Conservation (phyloP, 495 filamentous ascomycete species). For the Letharia columbiana region DNA sequence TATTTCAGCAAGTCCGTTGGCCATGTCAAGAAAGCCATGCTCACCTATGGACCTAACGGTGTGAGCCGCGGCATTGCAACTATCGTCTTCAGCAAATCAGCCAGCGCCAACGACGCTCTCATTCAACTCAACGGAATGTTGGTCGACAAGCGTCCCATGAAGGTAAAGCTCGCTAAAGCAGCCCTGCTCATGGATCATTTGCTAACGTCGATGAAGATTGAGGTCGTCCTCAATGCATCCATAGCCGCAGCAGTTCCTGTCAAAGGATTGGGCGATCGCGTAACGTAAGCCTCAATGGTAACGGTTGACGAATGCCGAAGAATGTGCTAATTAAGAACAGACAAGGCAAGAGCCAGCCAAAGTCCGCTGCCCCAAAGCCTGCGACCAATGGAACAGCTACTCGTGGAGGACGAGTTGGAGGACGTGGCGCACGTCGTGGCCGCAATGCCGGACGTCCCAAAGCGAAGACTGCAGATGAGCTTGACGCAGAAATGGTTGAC, state of each 20-base stretch:
- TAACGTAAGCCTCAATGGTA: constrained; percentile 50
- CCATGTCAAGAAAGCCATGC: constrained; percentile 74
- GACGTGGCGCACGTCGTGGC: constrained; percentile 37
- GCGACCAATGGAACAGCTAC: constrained; percentile 30
- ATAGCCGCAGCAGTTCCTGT: constrained; percentile 55
- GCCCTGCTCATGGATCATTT: not conserved
- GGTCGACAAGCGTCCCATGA: constrained; percentile 84
- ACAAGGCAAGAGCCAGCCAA: constrained; percentile 67
- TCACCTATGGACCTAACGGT: constrained; percentile 89
- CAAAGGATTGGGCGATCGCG: constrained; percentile 78
- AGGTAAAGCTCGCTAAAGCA: constrained; percentile 44
- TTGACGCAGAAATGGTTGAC: constrained; percentile 90
- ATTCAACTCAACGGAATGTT: constrained; percentile 75
- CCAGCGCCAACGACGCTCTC: constrained; percentile 72
- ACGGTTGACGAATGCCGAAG: not conserved
- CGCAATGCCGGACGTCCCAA: constrained; percentile 58
- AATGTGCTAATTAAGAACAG: constrained; percentile 32
- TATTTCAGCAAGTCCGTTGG: constrained; percentile 87
- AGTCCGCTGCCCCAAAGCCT: constrained; percentile 64
- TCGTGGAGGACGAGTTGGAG: constrained; percentile 37
- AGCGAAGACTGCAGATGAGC: constrained; percentile 80
- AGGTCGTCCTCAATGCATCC: constrained; percentile 74
- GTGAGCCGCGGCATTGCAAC: constrained; percentile 82
- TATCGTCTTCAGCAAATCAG: constrained; percentile 65
- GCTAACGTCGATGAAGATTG: constrained; percentile 51